A percentile compares a stretch with the other conserved stretches of the same genome.
phyloP scores from a whole-genome alignment of 257 asterid species.

The Gentiana dahurica region DNA sequence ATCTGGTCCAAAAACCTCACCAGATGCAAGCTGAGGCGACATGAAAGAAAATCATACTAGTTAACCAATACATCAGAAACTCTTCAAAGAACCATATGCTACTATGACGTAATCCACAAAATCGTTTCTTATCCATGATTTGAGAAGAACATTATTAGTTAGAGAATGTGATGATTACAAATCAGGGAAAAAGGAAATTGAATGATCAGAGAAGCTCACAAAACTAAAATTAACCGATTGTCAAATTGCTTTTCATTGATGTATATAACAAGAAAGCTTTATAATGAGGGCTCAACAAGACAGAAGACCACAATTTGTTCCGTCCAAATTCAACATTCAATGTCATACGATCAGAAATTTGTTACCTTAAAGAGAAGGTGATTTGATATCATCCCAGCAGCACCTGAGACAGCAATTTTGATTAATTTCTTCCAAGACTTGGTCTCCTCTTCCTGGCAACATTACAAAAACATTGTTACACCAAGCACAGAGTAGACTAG shows the following conservation, averaged over 20 bases:
- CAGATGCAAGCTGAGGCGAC: slow-evolving; percentile 61
- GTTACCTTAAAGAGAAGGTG: slow-evolving; percentile 94
- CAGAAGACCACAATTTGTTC: not conserved
- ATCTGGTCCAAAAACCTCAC: slow-evolving; percentile 85
- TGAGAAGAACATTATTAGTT: too few relatives aligned
- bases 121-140: too few relatives aligned
- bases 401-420: slow-evolving; percentile 84
- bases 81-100: too few relatives aligned
- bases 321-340: not conserved
- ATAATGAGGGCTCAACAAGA: not conserved
- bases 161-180: too few relatives aligned
- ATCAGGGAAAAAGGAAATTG: too few relatives aligned
- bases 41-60: slow-evolving; percentile 5
- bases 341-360: not conserved
- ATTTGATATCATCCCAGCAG: slow-evolving; percentile 97
- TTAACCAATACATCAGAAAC: not conserved
- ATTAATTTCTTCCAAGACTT: slow-evolving; percentile 85
- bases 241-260: not conserved
- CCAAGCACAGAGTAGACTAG: not conserved
- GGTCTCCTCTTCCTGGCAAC: slow-evolving; percentile 82
- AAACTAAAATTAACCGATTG: too few relatives aligned
- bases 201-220: too few relatives aligned
- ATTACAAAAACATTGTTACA: not conserved
- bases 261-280: not conserved
- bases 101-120: too few relatives aligned